Conservation (phyloP, 129 eudicot species). For the sunflower (Helianthus annuus) region HanXRQr2.0-SUNRISE NC_035443.2:37998137-37998636, state of each 20-base stretch:
- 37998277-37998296: constrained; percentile 27
- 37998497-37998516: too few species aligned
- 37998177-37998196: background rate
- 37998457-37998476: too few species aligned
- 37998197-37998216: background rate
- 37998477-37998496: too few species aligned
- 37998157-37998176: background rate
- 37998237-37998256: constrained; percentile 43
- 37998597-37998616: constrained; percentile 8
- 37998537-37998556: background rate
- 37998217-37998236: constrained; percentile 23
- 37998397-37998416: too few species aligned
- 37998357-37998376: too few species aligned
- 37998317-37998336: too few species aligned
- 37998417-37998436: too few species aligned
- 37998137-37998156: background rate
- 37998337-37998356: too few species aligned
- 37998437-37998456: too few species aligned
- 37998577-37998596: constrained; percentile 21
- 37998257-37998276: constrained; percentile 40
- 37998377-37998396: too few species aligned
- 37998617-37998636: constrained; percentile 11
- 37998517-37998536: background rate
- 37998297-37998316: constrained; percentile 43
- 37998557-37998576: background rate